Percentiles rank a stretch among this genome's conserved stretches.
Conservation (phyloP, 2,329 filamentous ascomycete species). For the Penicillium sp. region DNA sequence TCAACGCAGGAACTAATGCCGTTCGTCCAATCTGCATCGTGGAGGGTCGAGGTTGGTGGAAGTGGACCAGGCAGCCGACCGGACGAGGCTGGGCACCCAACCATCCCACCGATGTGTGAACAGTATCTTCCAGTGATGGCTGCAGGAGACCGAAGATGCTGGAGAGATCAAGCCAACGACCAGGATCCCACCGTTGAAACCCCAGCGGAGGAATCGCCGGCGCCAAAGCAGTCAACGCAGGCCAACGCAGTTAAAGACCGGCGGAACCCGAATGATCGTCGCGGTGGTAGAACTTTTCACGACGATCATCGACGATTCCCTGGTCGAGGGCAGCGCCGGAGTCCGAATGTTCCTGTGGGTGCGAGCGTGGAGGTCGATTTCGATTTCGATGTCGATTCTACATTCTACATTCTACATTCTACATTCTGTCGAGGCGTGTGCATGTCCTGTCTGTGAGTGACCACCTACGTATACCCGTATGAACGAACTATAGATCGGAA, state of each 20-base stretch:
- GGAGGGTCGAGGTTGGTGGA: too few relatives aligned
- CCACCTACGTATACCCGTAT: too few relatives aligned
- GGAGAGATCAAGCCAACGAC: neutral
- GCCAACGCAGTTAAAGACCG: neutral
- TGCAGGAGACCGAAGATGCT: neutral
- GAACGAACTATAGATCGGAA: constrained; percentile 1
- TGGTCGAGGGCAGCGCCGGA: neutral
- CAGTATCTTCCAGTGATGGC: neutral
- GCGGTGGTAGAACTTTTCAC: neutral
- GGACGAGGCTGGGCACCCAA: neutral
- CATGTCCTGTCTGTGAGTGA: too few relatives aligned
- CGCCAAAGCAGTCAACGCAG: too few relatives aligned
- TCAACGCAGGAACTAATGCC: neutral
- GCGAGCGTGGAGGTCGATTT: neutral
- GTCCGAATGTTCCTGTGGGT: neutral
- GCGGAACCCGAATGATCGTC: constrained; percentile 3
- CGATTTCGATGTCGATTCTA: too few relatives aligned
- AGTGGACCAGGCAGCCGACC: neutral
- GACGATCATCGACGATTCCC: neutral
- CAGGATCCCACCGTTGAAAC: neutral
- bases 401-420: neutral
- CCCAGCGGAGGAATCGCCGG: neutral
- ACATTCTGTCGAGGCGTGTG: neutral
- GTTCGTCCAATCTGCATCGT: neutral
- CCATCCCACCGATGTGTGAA: too few relatives aligned